Evolutionary conservation across 495 filamentous ascomycete genomes (phyloP), one percentile per base, ranked within the genome.

Genomic region (Xylaria cubensis): DNA sequence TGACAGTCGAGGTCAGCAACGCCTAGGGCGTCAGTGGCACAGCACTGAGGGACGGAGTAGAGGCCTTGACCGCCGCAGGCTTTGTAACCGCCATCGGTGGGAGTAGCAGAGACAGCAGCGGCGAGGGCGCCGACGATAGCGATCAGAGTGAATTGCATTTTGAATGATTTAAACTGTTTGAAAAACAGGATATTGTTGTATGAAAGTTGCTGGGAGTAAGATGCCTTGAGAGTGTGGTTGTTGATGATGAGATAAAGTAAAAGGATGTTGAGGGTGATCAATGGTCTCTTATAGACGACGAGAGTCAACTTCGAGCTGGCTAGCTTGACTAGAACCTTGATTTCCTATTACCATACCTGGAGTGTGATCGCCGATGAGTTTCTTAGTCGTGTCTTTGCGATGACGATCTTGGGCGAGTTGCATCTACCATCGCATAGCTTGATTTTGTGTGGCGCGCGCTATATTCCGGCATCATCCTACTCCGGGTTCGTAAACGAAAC

Each of bases 1-100:
- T 34, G 24, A 75, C 83, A 85, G 74, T 85, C 76, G 58, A 85
- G 72, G 71, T 84, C 82, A 24, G 82, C 82, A 66, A 85, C 72
- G 64, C 80, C 80, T n/a, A 85, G 81, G 56, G 84, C 82, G 64
- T 84, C 78, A 32, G 81, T 78, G 24, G 81, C 81, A 72, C 83
- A 85, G 79, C 83, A 85, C 17, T 76, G 76, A 4, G 77, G 71
- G 61, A 32, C 76, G 34, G 48, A 55, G 48, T 68, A 58, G 50
- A 68, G 65, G 21, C 34, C 50, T 17, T 48, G 46, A 4, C 5
- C n/a, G n/a, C 50, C n/a, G 50, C 50, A 67, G 48, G 50, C 4
- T 0, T 8, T 12, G 65, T 55, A 55, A 42, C 0, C 5, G n/a
- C 5, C 3, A 21, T 32, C 3, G 64, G 46, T 67, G 19, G 42